Percentiles rank a stretch among this genome's conserved stretches.
Evolutionary conservation across 179 eudicot species (phyloP).

Genomic region (Camellia oleifera): DNA sequence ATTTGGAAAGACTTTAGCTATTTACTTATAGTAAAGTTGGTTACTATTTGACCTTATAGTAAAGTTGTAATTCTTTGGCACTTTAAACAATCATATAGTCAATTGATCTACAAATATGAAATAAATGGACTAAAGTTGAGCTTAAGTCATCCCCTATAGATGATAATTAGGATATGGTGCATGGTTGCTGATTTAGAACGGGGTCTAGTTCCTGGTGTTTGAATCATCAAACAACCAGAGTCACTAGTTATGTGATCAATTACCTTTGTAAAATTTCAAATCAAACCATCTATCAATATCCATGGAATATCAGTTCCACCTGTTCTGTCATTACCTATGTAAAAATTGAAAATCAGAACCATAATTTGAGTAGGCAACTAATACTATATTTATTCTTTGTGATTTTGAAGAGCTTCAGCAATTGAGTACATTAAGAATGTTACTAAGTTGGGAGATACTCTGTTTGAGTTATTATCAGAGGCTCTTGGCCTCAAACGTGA

Average conservation of each 20-base stretch:
- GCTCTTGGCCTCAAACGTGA: conserved; percentile 17
- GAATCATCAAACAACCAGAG: neutral
- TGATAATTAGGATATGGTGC: neutral
- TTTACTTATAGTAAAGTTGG: neutral
- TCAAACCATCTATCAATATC: too few relatives aligned
- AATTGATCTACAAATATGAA: neutral
- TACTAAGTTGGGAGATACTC: conserved; percentile 6
- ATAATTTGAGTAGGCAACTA: too few relatives aligned
- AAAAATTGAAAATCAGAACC: too few relatives aligned
- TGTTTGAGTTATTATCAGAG: conserved; percentile 19
- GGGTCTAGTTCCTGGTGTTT: neutral
- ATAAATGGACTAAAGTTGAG: too few relatives aligned
- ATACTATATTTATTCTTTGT: neutral
- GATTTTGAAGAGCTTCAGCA: conserved; percentile 4
- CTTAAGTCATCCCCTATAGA: neutral
- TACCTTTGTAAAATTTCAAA: neutral
- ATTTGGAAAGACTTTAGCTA: neutral
- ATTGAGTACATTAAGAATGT: conserved; percentile 12
- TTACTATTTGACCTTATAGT: neutral
- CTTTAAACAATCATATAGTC: neutral
- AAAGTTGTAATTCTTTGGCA: neutral
- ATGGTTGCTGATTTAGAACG: too few relatives aligned
- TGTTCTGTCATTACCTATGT: too few relatives aligned
- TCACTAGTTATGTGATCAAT: neutral
- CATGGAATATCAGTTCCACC: too few relatives aligned